Percentiles rank a stretch among this genome's conserved stretches.
Evolutionary conservation across 2,329 filamentous ascomycete genomes (phyloP).

Genomic region (Fusarium chuoi): DNA sequence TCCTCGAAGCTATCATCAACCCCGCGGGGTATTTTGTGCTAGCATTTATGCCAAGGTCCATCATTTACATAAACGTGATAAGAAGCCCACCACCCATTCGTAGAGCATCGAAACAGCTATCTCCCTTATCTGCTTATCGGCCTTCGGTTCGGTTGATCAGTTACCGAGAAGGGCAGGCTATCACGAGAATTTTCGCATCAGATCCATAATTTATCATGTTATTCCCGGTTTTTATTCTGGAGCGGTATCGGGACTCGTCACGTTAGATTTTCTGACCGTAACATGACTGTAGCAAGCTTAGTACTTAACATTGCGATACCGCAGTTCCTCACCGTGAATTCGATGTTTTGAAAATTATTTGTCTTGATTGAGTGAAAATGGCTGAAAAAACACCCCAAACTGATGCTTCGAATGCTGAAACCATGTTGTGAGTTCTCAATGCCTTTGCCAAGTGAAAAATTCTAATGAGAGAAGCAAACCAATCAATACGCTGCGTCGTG

Average conservation of each 20-base stretch:
- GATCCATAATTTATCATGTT: constrained; percentile 1
- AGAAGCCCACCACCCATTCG: not conserved
- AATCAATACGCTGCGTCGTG: not conserved
- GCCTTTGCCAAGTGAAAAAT: rapidly evolving
- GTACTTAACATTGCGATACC: not conserved
- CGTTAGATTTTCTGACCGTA: not conserved
- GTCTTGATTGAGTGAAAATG: not conserved
- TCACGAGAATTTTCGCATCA: not conserved
- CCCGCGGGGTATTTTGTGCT: not conserved
- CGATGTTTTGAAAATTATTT: too few species aligned
- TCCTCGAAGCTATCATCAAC: not conserved
- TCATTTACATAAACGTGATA: not conserved
- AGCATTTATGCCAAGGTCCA: not conserved
- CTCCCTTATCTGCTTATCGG: not conserved
- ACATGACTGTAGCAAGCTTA: not conserved
- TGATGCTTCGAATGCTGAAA: not conserved
- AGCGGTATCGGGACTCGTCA: not conserved
- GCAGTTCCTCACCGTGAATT: not conserved
- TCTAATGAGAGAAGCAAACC: not conserved
- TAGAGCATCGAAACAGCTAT: not conserved
- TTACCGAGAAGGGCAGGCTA: not conserved
- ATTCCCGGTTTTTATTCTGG: constrained; percentile 1
- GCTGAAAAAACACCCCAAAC: not conserved
- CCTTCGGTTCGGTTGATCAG: not conserved
- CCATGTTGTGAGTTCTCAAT: constrained; percentile 1